Evolutionary conservation across 169 alveolate species (phyloP).

Genomic region (Babesia divergens): DNA sequence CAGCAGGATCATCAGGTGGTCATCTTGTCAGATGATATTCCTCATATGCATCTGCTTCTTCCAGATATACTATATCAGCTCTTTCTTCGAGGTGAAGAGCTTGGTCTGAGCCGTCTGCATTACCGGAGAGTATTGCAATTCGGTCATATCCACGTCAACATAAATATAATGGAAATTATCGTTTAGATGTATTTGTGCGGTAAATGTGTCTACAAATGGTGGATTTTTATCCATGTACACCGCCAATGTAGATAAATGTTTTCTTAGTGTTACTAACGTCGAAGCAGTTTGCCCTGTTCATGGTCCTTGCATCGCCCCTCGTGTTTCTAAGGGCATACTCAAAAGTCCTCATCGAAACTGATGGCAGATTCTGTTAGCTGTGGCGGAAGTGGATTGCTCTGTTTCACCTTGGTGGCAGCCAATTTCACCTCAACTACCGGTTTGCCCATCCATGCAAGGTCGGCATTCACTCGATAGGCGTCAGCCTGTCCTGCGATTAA

Average conservation of each 20-base stretch:
- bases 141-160: too few relatives aligned
- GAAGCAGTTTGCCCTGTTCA: too few relatives aligned
- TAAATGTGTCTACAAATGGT: too few relatives aligned
- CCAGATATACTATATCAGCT: conserved; percentile 64
- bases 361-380: conserved; percentile 24
- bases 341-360: conserved; percentile 61
- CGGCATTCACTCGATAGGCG: conserved; percentile 14
- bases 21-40: conserved; percentile 47
- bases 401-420: neutral
- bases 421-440: conserved; percentile 2
- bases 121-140: too few relatives aligned
- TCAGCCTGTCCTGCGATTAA: conserved; percentile 31
- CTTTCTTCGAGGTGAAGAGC: conserved; percentile 65
- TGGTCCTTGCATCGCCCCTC: too few relatives aligned
- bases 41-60: conserved; percentile 49
- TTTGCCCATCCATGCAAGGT: conserved; percentile 40
- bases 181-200: too few relatives aligned
- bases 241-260: too few relatives aligned
- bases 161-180: too few relatives aligned
- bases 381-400: neutral
- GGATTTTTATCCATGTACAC: too few relatives aligned
- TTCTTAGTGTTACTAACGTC: too few relatives aligned
- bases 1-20: conserved; percentile 54
- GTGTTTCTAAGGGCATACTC: too few relatives aligned
- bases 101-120: conserved; percentile 39